These are phyloP conservation scores for Rachicladosporium sp. DNA, from an alignment of 2,329 filamentous ascomycete genomes.

Conservation along the genomic window DNA sequence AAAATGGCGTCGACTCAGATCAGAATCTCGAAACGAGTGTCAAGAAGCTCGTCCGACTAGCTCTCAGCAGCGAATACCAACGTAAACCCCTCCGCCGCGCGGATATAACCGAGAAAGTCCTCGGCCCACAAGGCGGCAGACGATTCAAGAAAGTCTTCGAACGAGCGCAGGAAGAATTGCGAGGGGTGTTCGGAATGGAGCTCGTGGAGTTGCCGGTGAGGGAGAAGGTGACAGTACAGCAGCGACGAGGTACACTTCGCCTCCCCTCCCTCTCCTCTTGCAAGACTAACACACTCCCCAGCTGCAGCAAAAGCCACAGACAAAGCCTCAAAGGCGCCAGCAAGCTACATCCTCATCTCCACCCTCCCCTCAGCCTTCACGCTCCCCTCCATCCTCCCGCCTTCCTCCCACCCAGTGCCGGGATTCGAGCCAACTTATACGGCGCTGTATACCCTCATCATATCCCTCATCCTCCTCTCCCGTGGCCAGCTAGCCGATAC, in stretches of 20 bases:
- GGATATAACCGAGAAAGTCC: constrained; percentile 53
- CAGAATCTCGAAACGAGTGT: constrained; percentile 34
- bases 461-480: constrained; percentile 61
- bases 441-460: constrained; percentile 67
- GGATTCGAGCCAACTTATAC: constrained; percentile 67
- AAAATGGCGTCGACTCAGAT: constrained; percentile 15
- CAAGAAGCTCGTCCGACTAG: constrained; percentile 51
- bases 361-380: constrained; percentile 58
- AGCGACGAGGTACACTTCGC: constrained; percentile 52
- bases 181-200: constrained; percentile 76
- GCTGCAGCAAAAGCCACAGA: constrained; percentile 41
- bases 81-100: constrained; percentile 44
- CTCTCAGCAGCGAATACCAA: constrained; percentile 48
- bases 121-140: constrained; percentile 53
- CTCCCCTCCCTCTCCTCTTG: neutral
- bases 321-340: constrained; percentile 27
- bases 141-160: constrained; percentile 69
- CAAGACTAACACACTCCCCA: constrained; percentile 11
- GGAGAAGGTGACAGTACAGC: constrained; percentile 70
- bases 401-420: constrained; percentile 52
- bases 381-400: constrained; percentile 50
- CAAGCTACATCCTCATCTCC: constrained; percentile 65
- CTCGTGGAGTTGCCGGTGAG: constrained; percentile 68
- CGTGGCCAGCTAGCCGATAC: constrained; percentile 63
- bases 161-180: constrained; percentile 60